A percentile compares a stretch with the other conserved stretches of the same genome.
These are phyloP conservation scores for Ustilago crameri DNA, from an alignment of 1,284 basidiomycete genomes.

Conservation along the genomic window DNA sequence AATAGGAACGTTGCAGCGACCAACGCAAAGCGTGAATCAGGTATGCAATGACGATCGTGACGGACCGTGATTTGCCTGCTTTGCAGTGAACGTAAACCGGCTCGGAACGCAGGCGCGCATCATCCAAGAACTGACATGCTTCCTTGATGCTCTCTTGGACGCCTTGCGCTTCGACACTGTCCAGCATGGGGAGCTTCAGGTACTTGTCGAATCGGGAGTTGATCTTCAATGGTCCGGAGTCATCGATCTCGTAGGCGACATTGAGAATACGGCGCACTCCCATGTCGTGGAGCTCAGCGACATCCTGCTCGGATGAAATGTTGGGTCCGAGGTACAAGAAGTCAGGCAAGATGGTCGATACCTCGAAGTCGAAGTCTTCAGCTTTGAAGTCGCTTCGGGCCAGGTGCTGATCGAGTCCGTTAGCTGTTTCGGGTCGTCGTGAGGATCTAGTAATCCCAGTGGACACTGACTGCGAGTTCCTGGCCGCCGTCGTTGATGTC, in stretches of 20 bases:
- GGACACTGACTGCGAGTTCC: not conserved
- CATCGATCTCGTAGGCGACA: conserved; percentile 78
- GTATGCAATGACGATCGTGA: conserved; percentile 96
- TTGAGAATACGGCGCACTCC: conserved; percentile 90
- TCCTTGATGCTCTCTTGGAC: conserved; percentile 84
- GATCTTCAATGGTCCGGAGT: conserved; percentile 37
- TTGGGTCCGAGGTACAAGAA: conserved; percentile 93
- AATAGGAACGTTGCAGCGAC: conserved; percentile 88
- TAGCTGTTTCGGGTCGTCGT: not conserved
- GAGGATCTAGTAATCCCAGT: not conserved
- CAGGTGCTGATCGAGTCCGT: not conserved
- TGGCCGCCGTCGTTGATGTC: too few species aligned
- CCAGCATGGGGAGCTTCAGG: conserved; percentile 87
- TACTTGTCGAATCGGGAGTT: conserved; percentile 78
- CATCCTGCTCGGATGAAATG: conserved; percentile 78
- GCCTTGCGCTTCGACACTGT: conserved; percentile 91
- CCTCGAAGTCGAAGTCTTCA: conserved; percentile 34
- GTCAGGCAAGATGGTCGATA: conserved; percentile 78
- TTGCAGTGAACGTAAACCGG: conserved; percentile 96
- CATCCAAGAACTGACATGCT: conserved; percentile 87
- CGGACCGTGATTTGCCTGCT: conserved; percentile 92
- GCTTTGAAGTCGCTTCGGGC: conserved; percentile 11
- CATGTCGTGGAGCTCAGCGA: conserved; percentile 77
- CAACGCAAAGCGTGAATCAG: conserved; percentile 96
- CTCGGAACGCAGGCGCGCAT: conserved; percentile 85